Evolutionary conservation across 805 yeast species (phyloP).

Genomic region (Hanseniaspora jakobsenii): DNA sequence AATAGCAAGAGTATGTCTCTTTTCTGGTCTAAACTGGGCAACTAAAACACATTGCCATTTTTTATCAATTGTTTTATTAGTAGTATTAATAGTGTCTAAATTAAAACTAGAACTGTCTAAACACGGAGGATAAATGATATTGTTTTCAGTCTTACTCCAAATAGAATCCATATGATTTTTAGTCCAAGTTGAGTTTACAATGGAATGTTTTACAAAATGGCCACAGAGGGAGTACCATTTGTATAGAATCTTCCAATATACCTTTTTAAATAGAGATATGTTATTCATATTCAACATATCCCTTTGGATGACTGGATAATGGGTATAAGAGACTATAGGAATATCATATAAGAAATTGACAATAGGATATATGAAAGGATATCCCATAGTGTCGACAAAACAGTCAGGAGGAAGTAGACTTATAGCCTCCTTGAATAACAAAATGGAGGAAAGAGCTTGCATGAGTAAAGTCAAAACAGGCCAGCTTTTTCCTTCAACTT

Average conservation of each 20-base stretch:
- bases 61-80: constrained; percentile 26
- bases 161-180: constrained; percentile 52
- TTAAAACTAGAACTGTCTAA: constrained; percentile 30
- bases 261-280: constrained; percentile 31
- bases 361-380: constrained; percentile 73
- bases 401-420: constrained; percentile 64
- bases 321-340: constrained; percentile 83
- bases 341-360: constrained; percentile 44
- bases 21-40: constrained; percentile 94
- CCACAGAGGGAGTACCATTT: constrained; percentile 56
- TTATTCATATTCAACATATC: constrained; percentile 63
- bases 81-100: neutral
- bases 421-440: constrained; percentile 61
- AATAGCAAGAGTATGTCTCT: constrained; percentile 67
- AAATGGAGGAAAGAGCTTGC: constrained; percentile 70
- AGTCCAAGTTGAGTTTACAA: constrained; percentile 91
- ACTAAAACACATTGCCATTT: constrained; percentile 33
- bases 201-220: constrained; percentile 47
- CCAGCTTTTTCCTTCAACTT: constrained; percentile 66
- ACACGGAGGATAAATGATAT: constrained; percentile 78
- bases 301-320: constrained; percentile 78
- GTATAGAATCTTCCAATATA: constrained; percentile 65
- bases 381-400: constrained; percentile 91
- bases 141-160: constrained; percentile 41
- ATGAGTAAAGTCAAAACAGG: constrained; percentile 69